Evolutionary conservation across 106 monocot genomes (phyloP), one percentile per base, ranked within the genome.

Genomic region (Dendrobium nobile): DNA sequence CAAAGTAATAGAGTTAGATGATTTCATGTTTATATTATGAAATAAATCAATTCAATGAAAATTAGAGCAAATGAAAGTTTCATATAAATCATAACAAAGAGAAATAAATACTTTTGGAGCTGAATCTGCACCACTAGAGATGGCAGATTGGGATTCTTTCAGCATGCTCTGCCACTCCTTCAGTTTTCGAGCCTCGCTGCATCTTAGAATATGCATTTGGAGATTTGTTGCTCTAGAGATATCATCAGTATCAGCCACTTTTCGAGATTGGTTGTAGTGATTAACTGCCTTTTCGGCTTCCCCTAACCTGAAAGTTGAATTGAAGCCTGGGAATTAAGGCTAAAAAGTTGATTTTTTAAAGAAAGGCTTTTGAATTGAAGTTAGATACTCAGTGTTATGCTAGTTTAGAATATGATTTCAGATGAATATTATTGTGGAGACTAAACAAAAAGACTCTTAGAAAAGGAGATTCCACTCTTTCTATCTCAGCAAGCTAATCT

Each of bases 71-170:
- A 51, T 41, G 15, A 41, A 42, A 73, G 42, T 13, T 47, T 41
- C 17, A 48, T 19, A 4, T 10, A 70, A 20, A 17, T 28, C 3
- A 1, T 31, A 7, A 43, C 19, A 27, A 3, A 67, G 43, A 54
- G 4, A 28, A 80, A 47, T 40, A 72, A 24, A n/a, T 20, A 90
- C 93, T 84, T 89, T 87, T 54, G 93, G 93, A 24, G 91, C 83
- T 7, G 88, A 95, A 80, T 95, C 89, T 19, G 91, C 91, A 22
- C 93, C 95, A n/a, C 73, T 67, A 33, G 89, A 72, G 27, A 89
- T 73, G n/a, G 89, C 91, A 51, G 80, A 79, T 41, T 78, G 77
- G 8, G 90, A 72, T 70, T 84, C 85, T 75, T 68, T 79, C 0
- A 88, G 84, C 37, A 87, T 56, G 0, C 48, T 79, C 5, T 78